These are phyloP conservation scores for Xerocomus spinulosus DNA, from an alignment of 768 basidiomycete species.

Conservation along the genomic window DNA sequence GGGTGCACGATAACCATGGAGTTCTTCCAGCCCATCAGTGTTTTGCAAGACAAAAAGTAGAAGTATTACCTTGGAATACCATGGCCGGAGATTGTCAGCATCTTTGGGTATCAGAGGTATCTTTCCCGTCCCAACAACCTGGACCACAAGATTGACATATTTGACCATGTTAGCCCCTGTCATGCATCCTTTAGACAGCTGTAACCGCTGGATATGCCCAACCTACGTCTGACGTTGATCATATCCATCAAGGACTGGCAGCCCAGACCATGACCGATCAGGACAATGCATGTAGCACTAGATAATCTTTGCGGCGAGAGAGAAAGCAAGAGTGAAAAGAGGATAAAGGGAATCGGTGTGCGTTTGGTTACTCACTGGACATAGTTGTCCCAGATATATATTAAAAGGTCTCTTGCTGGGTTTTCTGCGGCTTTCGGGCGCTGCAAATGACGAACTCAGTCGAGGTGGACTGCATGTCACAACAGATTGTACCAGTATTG, in stretches of 20 bases:
- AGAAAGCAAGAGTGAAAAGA: background rate
- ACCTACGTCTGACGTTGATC: conserved; percentile 63
- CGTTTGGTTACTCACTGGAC: conserved; percentile 60
- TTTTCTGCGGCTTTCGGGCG: conserved; percentile 41
- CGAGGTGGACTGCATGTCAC: background rate
- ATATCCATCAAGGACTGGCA: conserved; percentile 74
- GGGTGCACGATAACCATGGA: conserved; percentile 68
- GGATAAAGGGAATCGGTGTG: background rate
- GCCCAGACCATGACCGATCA: conserved; percentile 87
- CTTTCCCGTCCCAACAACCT: conserved; percentile 66
- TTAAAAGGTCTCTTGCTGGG: conserved; percentile 55
- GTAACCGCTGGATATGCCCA: background rate
- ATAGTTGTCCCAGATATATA: conserved; percentile 96
- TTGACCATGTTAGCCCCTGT: conserved; percentile 53
- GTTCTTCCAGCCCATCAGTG: conserved; percentile 42
- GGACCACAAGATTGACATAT: conserved; percentile 66
- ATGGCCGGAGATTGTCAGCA: conserved; percentile 52
- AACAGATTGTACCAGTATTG: conserved; percentile 28
- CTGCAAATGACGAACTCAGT: conserved; percentile 20
- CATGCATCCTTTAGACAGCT: background rate
- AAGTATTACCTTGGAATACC: conserved; percentile 63
- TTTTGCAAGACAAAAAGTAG: conserved; percentile 9
- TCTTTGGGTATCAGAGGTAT: conserved; percentile 53
- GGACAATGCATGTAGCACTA: conserved; percentile 62
- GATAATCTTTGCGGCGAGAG: conserved; percentile 53